Evolutionary conservation across 1,139 yeast species (phyloP), one percentile per base, ranked within the genome.

Genomic region (Taphrina wiesneri): DNA sequence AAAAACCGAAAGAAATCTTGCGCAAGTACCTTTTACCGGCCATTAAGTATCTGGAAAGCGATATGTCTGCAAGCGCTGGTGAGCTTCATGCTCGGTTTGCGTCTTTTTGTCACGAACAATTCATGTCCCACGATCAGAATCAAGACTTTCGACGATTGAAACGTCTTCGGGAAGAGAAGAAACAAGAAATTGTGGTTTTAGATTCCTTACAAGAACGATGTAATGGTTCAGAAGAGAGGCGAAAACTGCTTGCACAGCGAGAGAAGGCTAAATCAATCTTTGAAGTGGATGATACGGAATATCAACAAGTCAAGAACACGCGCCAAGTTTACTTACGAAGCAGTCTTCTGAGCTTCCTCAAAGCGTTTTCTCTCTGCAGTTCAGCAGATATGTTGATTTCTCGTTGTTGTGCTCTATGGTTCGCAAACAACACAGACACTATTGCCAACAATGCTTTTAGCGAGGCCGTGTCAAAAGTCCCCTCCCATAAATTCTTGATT

Each of bases 371-470:
- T 1, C 75, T 78, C 26, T 74, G 81, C 52, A 83, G 81, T 46
- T 78, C 77, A 15, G 67, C 79, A 68, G 82, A 82, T 60, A 87
- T 85, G 67, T 87, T 85, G 67, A 78, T 88, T 62, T 96, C 90
- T 71, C 82, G 89, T 65, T 87, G 92, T 69, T 86, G 92, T 74
- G 88, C 95, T 0, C 75, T 92, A n/a, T 92, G 97, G 96, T 79
- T 93, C 51, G 89, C 87, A 68, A 82, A 83, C 70, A 80, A 85
- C 2, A 74, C 74, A 4, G 79, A 80, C 57, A 81, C 77, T 0
- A 75, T 82, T 2, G 72, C 77, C 15, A 77, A 76, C 51, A 63
- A 56, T 5, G 70, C 69, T 2, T 71, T 76, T 4, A 67, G 67
- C 21, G 62, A 67, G 23, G 69, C 72, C n/a, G 69, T 75, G 0